Conservation (phyloP, 2,329 filamentous ascomycete species). For the Talaromyces sp. region DNA sequence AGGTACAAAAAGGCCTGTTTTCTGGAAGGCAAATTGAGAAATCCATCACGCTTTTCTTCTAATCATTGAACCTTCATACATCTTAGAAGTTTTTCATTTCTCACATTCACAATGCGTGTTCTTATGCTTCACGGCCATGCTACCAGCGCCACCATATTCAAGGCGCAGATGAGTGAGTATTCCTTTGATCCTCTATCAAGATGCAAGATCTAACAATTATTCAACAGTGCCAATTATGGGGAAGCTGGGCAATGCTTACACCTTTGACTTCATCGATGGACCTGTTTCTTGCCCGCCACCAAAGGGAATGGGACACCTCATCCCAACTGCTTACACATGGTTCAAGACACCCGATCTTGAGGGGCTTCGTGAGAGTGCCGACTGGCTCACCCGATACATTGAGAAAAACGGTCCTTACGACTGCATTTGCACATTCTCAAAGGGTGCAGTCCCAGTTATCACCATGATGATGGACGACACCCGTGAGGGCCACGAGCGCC, state of each 20-base stretch:
- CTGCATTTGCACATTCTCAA: conserved; percentile 2
- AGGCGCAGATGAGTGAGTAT: neutral
- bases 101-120: neutral
- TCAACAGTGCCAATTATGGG: neutral
- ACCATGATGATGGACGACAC: conserved; percentile 1
- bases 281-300: neutral
- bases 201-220: neutral
- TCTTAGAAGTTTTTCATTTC: neutral
- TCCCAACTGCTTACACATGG: neutral
- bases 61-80: neutral
- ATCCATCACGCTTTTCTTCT: neutral
- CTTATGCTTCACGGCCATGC: conserved; percentile 2
- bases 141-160: conserved; percentile 1
- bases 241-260: conserved; percentile 1
- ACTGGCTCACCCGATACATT: neutral
- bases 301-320: neutral
- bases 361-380: neutral
- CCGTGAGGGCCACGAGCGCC: neutral
- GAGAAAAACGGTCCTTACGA: neutral
- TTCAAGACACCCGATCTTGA: neutral
- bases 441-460: neutral
- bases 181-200: neutral
- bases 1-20: neutral
- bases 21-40: too few relatives aligned
- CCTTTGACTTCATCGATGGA: neutral